Base-by-base conservation (phyloP, 805 yeast genomes). In the Yamadazyma endophytica region DNA sequence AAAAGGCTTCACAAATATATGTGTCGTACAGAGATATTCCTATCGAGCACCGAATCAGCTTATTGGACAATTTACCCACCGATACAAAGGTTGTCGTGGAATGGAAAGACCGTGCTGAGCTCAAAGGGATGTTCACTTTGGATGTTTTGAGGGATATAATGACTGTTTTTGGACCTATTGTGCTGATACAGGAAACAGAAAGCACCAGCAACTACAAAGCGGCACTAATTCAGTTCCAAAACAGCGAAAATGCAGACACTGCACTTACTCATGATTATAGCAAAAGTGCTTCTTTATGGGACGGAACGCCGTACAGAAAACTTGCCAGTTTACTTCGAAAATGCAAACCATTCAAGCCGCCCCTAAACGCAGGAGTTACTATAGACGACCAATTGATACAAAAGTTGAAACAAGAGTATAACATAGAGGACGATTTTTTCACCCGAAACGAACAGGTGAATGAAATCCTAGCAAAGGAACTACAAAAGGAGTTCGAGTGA, bases 261-360 rank as follows among this genome's bases (percentile, higher is more conserved):
- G 77, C 78, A 3, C 33, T 54, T 7, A 32, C 39, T 4, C 70
- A 73, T 41, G 65, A 73, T 41, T 75, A 63, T 45, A 50, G 54
- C 2, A 44, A 43, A 18, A 57, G 70, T 12, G 69, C 64, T 7
- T 46, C 50, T 11, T 41, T 67, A 21, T 73, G 79, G 79, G 73
- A 72, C 43, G 58, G 58, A 1, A 48, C 64, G 1, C 59, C 57
- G 1, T 61, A 70, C 12, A 39, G 75, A 15, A 68, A 62, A 42
- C 39, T 69, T 24, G 72, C 77, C 6, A 70, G 75, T 34, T 52
- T 74, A 28, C 42, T 74, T 19, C 47, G 78, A 36, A 56, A 43
- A 9, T 61, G 68, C 32, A 37, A 32, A 22, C 21, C 23, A 8
- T 31, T 28, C 22, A n/a, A 28, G 9, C 12, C 13, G 16, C 9